Conservation (phyloP, 148 eudicot genomes). For the Diospyros kaki region DNA sequence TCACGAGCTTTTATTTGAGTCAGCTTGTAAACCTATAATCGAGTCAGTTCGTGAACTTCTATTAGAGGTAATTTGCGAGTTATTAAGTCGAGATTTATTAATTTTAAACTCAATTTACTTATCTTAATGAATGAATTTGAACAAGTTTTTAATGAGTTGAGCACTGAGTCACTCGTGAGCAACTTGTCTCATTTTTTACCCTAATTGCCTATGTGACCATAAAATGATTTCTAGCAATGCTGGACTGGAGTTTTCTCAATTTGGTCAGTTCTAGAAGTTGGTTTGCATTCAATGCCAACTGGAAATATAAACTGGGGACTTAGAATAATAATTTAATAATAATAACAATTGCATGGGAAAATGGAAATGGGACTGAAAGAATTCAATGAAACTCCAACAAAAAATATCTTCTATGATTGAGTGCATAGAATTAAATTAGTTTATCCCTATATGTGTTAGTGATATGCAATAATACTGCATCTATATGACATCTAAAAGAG, state of each 20-base stretch:
- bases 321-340: not conserved
- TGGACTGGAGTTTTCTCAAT: conserved; percentile 94
- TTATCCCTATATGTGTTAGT: conserved; percentile 86
- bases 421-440: conserved; percentile 78
- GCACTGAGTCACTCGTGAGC: too few species aligned
- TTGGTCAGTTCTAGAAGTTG: conserved; percentile 94
- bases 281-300: conserved; percentile 97
- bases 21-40: too few species aligned
- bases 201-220: conserved; percentile 99
- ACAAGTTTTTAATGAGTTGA: too few species aligned
- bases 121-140: too few species aligned
- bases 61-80: too few species aligned
- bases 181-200: conserved; percentile 93
- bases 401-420: conserved; percentile 86
- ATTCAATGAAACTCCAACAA: conserved; percentile 41
- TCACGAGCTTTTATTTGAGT: too few species aligned
- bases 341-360: not conserved
- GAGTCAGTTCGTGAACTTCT: too few species aligned
- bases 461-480: too few species aligned
- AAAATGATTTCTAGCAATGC: conserved; percentile 92
- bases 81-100: too few species aligned
- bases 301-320: conserved; percentile 18
- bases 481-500: too few species aligned
- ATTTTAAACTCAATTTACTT: too few species aligned
- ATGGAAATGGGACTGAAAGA: not conserved